Evolutionary conservation across 345 rosid species (phyloP), one percentile per base, ranked within the genome.

Genomic region (Salix dunnii): DNA sequence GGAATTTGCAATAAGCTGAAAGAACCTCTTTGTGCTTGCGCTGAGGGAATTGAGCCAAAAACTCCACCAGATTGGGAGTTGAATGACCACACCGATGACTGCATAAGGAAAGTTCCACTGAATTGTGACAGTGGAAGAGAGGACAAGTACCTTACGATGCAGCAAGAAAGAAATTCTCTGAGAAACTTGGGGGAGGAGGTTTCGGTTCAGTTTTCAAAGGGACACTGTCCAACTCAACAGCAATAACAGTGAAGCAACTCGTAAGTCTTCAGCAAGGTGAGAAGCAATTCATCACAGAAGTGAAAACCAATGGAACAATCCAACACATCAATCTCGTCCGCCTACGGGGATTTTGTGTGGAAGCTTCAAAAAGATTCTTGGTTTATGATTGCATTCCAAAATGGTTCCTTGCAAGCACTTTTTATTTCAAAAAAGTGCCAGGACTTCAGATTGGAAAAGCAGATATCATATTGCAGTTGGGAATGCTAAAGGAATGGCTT

Each of bases 391-490:
- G 33, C 77, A 76, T 81, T 80, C 83, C 77, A 4, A 16, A 72
- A 76, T 67, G 74, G 83, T 25, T 76, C 80, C 60, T 70, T 80
- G 17, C 74, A 76, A 38, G 20, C 68, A 28, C 48, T 33, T 70
- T 33, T 12, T 73, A 27, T 73, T 73, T 61, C 74, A 58, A 61
- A 58, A 61, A 51, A 60, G 62, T 30, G 6, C 68, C 38, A 73
- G 46, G 69, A 12, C 48, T 68, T 40, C 73, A 23, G 77, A 79
- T 28, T 51, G 93, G 97, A 83, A 80, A 63, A 68, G 80, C 6
- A 86, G 97, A 77, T 89, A 86, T 76, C 82, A 80, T 12, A 88
- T 92, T 28, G 90, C 91, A 10, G 51, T 92, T 30, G 94, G 93
- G 12, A 86, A 86, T 0, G 91, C n/a, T n/a, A n/a, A n/a, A n/a